A percentile compares a stretch with the other conserved stretches of the same genome.
These are phyloP conservation scores for Phytopythium aichiense DNA, from an alignment of 352 stramenopile genomes.

Conservation along the genomic window DNA sequence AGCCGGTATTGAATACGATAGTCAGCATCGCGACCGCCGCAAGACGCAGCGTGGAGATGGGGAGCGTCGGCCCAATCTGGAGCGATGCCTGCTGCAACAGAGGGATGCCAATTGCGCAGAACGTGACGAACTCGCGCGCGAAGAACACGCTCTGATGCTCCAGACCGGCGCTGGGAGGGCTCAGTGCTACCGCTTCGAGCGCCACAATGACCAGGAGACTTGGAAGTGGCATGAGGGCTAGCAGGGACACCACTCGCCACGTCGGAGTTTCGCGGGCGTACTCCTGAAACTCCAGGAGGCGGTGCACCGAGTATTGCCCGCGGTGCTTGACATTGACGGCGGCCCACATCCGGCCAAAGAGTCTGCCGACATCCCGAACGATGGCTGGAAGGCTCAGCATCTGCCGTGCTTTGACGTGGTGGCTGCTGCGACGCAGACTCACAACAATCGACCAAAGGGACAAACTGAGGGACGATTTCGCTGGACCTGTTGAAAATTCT, in stretches of 20 bases:
- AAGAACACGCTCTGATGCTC: neutral
- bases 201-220: neutral
- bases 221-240: neutral
- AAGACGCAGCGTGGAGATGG: neutral
- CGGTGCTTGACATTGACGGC: neutral
- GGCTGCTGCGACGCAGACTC: too few species aligned
- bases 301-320: neutral
- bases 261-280: neutral
- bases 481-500: too few species aligned
- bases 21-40: neutral
- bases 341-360: neutral
- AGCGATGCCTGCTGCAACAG: neutral
- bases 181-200: neutral
- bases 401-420: too few species aligned
- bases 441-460: too few species aligned
- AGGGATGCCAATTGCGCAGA: neutral
- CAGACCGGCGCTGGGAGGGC: neutral
- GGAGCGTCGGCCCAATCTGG: neutral
- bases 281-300: neutral
- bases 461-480: too few species aligned
- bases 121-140: neutral
- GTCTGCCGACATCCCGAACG: too few species aligned
- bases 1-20: neutral
- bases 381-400: too few species aligned
- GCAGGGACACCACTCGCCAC: neutral